Conservation (phyloP, 495 filamentous ascomycete species). For the Aspergillus asperescens region DNA sequence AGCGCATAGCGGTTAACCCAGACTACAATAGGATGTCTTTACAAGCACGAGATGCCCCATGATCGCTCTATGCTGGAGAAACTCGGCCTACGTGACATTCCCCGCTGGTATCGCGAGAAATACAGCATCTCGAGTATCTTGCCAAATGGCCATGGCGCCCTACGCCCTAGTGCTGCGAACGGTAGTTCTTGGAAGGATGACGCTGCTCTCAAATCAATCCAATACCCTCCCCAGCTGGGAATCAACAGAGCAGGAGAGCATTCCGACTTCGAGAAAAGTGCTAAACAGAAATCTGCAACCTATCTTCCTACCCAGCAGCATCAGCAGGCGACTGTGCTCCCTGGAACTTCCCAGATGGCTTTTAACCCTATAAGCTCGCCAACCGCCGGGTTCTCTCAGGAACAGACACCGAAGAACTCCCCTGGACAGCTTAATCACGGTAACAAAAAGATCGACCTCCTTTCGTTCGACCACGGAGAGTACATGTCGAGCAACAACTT, state of each 20-base stretch:
- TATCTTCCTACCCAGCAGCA: slow-evolving; percentile 12
- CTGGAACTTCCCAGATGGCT: slow-evolving; percentile 5
- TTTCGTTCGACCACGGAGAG: slow-evolving; percentile 18
- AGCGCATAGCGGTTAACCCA: slow-evolving; percentile 7
- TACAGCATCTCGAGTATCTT: slow-evolving; percentile 30
- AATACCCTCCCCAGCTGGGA: slow-evolving; percentile 19
- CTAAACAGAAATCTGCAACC: slow-evolving; percentile 14
- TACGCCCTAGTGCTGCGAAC: slow-evolving; percentile 13
- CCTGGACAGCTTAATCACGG: slow-evolving; percentile 3
- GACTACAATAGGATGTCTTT: slow-evolving; percentile 57
- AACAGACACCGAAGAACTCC: slow-evolving; percentile 10
- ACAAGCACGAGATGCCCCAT: slow-evolving; percentile 79
- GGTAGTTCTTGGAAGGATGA: slow-evolving; percentile 19
- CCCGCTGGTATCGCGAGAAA: slow-evolving; percentile 53
- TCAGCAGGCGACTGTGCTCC: not conserved
- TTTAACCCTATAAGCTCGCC: slow-evolving; percentile 8
- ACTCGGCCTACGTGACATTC: slow-evolving; percentile 56
- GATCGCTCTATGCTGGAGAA: slow-evolving; percentile 52
- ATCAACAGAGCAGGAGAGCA: slow-evolving; percentile 8
- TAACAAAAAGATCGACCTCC: slow-evolving; percentile 19
- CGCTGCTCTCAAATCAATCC: slow-evolving; percentile 15
- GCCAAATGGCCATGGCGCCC: slow-evolving; percentile 13
- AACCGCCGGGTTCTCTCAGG: slow-evolving; percentile 8
- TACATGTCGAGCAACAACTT: slow-evolving; percentile 9
- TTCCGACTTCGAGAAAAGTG: slow-evolving; percentile 10